A percentile compares a stretch with the other conserved stretches of the same genome.
phyloP scores from a whole-genome alignment of 108 stramenopile genomes.

The Phaeodactylum tricornutum region DNA sequence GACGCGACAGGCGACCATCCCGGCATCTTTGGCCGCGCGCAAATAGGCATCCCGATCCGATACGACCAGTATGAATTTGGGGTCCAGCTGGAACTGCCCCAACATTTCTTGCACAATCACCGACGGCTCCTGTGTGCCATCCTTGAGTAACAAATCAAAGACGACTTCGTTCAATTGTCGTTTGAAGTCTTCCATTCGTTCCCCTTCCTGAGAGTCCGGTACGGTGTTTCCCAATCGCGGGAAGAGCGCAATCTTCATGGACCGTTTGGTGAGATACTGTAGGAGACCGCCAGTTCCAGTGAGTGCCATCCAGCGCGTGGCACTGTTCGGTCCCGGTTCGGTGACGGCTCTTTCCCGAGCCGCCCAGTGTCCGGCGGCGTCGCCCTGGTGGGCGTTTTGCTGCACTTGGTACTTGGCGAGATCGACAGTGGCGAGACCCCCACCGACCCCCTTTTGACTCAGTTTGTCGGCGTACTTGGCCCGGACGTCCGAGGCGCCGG shows the following conservation, averaged over 20 bases:
- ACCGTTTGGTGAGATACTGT: conserved; percentile 46
- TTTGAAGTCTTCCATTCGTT: conserved; percentile 42
- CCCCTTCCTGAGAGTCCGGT: conserved; percentile 13
- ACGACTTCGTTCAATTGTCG: conserved; percentile 46
- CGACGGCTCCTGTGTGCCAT: background rate
- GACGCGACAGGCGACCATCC: conserved; percentile 64
- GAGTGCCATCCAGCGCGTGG: conserved; percentile 59
- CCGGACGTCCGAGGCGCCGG: conserved; percentile 40
- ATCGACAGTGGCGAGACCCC: conserved; percentile 53
- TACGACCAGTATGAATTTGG: conserved; percentile 39
- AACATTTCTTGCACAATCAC: conserved; percentile 4
- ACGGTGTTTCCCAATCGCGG: conserved; percentile 26
- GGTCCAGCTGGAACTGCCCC: conserved; percentile 34
- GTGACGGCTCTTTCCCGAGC: conserved; percentile 44
- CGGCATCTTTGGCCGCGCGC: conserved; percentile 49
- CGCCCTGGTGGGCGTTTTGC: conserved; percentile 31
- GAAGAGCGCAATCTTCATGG: conserved; percentile 63
- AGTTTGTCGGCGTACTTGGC: conserved; percentile 69
- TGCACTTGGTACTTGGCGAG: conserved; percentile 53
- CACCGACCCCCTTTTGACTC: conserved; percentile 37
- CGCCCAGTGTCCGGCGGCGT: conserved; percentile 65
- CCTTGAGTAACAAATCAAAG: conserved; percentile 20
- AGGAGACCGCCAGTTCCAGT: conserved; percentile 62
- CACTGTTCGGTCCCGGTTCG: conserved; percentile 5
- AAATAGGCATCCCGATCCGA: conserved; percentile 73